Evolutionary conservation across 169 alveolate species (phyloP).

Genomic region (Eimeria zaria): DNA sequence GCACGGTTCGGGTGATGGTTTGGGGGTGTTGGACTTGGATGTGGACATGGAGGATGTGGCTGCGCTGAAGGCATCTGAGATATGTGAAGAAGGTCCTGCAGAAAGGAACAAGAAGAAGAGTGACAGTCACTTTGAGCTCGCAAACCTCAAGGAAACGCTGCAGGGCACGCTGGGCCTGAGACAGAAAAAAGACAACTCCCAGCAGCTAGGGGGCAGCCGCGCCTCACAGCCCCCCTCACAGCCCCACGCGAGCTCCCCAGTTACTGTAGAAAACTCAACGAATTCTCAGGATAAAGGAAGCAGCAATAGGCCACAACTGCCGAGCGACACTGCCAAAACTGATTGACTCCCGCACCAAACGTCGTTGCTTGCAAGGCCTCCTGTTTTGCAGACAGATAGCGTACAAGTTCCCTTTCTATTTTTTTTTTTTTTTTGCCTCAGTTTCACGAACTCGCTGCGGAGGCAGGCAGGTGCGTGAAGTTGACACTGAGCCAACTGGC

Average conservation of each 20-base stretch:
- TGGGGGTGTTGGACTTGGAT: constrained; percentile 42
- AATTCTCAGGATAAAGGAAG: neutral
- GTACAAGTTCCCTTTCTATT: neutral
- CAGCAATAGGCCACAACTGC: constrained; percentile 29
- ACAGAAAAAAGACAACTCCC: constrained; percentile 28
- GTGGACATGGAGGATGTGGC: constrained; percentile 71
- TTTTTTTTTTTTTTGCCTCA: constrained; percentile 7
- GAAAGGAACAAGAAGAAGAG: neutral
- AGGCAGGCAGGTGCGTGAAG: constrained; percentile 6
- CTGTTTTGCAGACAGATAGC: constrained; percentile 3
- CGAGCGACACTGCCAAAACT: constrained; percentile 3
- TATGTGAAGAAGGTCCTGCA: constrained; percentile 24
- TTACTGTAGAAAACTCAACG: neutral
- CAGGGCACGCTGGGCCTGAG: constrained; percentile 67
- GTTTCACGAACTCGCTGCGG: neutral
- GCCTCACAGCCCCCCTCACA: constrained; percentile 14
- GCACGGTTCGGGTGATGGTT: constrained; percentile 48
- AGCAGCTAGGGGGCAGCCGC: constrained; percentile 32
- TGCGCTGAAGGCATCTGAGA: constrained; percentile 44
- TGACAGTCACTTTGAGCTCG: constrained; percentile 44
- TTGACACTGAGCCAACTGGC: neutral
- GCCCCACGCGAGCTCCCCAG: neutral
- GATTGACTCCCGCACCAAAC: neutral
- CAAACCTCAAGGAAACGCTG: constrained; percentile 37
- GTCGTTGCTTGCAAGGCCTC: neutral